Percentiles rank a stretch among this genome's conserved stretches.
Conservation (phyloP, 2,329 filamentous ascomycete genomes). For the Sclerotinia subarctica region DNA sequence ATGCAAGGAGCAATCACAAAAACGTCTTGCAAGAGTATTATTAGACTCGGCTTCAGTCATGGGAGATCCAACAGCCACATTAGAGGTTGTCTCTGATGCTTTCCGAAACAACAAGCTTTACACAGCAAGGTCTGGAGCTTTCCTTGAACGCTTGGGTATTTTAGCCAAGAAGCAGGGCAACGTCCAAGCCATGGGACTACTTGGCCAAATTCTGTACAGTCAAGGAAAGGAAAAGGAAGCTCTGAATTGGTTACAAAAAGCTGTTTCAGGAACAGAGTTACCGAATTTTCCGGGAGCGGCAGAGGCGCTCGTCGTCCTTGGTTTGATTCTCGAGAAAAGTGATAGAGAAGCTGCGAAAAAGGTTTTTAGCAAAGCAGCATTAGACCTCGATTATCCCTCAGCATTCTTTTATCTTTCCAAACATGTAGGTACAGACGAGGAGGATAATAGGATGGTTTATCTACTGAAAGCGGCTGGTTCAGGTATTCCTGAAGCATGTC, state of each 20-base stretch:
- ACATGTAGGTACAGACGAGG: slow-evolving; percentile 24
- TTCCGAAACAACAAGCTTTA: slow-evolving; percentile 20
- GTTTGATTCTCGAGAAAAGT: slow-evolving; percentile 25
- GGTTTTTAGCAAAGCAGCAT: slow-evolving; percentile 35
- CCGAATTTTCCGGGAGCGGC: slow-evolving; percentile 31
- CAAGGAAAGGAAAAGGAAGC: slow-evolving; percentile 29
- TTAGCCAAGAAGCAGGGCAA: slow-evolving; percentile 34
- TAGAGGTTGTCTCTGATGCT: slow-evolving; percentile 29
- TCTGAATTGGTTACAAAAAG: slow-evolving; percentile 31
- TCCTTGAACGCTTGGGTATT: slow-evolving; percentile 27
- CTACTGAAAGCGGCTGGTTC: slow-evolving; percentile 36
- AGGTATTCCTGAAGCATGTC: slow-evolving; percentile 35
- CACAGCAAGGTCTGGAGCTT: slow-evolving; percentile 13
- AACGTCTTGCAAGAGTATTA: slow-evolving; percentile 29
- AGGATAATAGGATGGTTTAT: slow-evolving; percentile 28
- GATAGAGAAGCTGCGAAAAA: slow-evolving; percentile 27
- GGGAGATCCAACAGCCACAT: slow-evolving; percentile 34
- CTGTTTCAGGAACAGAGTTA: slow-evolving; percentile 24
- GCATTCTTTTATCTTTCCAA: slow-evolving; percentile 37
- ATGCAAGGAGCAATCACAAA: slow-evolving; percentile 25
- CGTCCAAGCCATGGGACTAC: slow-evolving; percentile 34
- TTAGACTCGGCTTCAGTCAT: slow-evolving; percentile 32
- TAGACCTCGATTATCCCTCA: slow-evolving; percentile 34
- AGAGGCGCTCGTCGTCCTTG: slow-evolving; percentile 32
- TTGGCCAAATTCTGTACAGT: slow-evolving; percentile 32